A percentile compares a stretch with the other conserved stretches of the same genome.
Evolutionary conservation across 1,284 basidiomycete species (phyloP).

Genomic region (Tetrapyrgos nigripes): DNA sequence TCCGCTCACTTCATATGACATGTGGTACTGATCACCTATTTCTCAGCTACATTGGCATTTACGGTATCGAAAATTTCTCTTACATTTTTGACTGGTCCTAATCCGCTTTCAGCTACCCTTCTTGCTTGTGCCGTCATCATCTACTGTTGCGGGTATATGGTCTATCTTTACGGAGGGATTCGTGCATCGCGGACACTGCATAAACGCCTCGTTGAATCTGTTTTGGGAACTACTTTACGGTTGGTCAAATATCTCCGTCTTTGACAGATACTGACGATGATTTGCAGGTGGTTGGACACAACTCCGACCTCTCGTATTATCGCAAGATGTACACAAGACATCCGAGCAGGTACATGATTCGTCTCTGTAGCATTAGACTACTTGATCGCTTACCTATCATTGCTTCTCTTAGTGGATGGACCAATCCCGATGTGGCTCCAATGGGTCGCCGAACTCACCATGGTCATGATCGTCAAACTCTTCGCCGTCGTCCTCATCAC

Average conservation of each 20-base stretch:
- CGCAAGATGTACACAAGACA: constrained; percentile 65
- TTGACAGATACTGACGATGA: not conserved
- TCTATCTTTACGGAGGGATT: constrained; percentile 44
- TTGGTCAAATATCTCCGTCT: not conserved
- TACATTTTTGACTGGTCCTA: not conserved
- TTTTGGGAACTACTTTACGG: constrained; percentile 55
- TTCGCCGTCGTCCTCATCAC: constrained; percentile 48
- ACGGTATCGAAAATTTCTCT: constrained; percentile 29
- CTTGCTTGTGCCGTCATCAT: not conserved
- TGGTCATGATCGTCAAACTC: constrained; percentile 45
- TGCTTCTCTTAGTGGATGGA: constrained; percentile 21
- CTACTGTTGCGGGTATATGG: constrained; percentile 7
- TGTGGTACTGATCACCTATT: not conserved
- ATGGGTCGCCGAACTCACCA: constrained; percentile 25
- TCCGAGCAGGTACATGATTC: constrained; percentile 43
- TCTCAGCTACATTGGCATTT: constrained; percentile 46
- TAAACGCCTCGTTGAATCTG: constrained; percentile 54
- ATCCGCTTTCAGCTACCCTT: constrained; percentile 5
- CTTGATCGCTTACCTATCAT: not conserved
- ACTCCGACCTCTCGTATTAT: constrained; percentile 67
- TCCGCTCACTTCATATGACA: not conserved
- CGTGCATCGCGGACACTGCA: constrained; percentile 69
- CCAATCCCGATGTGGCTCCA: constrained; percentile 19
- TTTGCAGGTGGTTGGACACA: constrained; percentile 45
- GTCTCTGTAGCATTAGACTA: constrained; percentile 2